A percentile compares a stretch with the other conserved stretches of the same genome.
These are phyloP conservation scores for Capsicum baccatum DNA, from an alignment of 257 asterid genomes.

Conservation along the genomic window DNA sequence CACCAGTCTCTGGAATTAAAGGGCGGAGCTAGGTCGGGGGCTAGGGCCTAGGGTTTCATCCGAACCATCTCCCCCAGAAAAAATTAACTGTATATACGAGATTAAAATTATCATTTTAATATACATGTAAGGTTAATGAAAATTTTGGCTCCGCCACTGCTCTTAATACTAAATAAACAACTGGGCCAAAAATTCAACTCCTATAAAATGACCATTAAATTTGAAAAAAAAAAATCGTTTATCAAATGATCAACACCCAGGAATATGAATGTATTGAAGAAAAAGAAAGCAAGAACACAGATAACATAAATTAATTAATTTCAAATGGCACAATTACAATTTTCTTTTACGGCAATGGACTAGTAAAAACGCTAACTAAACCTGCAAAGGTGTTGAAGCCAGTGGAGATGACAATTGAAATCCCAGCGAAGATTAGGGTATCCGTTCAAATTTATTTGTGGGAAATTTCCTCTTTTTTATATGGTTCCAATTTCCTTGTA, in stretches of 20 bases:
- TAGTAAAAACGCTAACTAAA: background rate
- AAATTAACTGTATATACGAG: too few relatives aligned
- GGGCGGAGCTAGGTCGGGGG: too few relatives aligned
- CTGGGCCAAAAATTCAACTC: too few relatives aligned
- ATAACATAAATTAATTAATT: background rate
- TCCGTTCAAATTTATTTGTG: background rate
- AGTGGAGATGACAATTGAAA: background rate
- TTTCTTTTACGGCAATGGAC: too few relatives aligned
- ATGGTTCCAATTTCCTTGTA: background rate
- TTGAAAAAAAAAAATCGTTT: background rate
- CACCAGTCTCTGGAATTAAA: too few relatives aligned
- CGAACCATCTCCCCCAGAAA: too few relatives aligned
- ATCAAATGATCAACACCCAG: background rate
- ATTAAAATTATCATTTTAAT: too few relatives aligned
- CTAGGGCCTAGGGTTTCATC: too few relatives aligned
- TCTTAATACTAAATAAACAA: too few relatives aligned
- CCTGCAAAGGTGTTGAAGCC: background rate
- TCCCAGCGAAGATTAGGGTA: background rate
- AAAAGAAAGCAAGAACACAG: background rate
- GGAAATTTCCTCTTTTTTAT: background rate
- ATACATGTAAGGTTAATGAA: too few relatives aligned
- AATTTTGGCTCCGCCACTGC: too few relatives aligned
- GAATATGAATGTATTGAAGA: background rate
- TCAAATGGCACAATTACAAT: too few relatives aligned
- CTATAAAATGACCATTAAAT: background rate